Evolutionary conservation across 257 asterid genomes (phyloP), one percentile per base, ranked within the genome.

Genomic region (Jacaranda copaia): DNA sequence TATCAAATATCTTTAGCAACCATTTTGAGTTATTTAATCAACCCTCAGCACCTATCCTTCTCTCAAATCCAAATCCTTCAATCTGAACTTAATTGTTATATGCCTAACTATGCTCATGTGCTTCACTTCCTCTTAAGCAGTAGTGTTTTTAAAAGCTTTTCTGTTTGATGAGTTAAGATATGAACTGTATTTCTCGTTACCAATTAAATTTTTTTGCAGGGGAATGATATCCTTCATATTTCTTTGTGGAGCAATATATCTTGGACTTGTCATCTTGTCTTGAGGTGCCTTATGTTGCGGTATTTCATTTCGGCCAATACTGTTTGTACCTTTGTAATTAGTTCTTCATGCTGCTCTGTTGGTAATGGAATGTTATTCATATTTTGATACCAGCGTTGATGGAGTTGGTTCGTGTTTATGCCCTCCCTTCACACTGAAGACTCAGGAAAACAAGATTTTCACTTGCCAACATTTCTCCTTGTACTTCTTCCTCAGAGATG

Each of bases 231-330:
- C 98, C 55, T 92, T 92, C 83, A 80, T 84, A 73, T 93, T 93
- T 76, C 97, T 93, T 60, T 81, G 90, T 63, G 90, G 89, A 82
- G 89, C 98, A 18, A 85, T 92, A 87, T 93, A 93, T 83, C 92
- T 93, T 60, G 98, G 98, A 66, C 96, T 93, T 36, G 97, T 92
- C 83, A 88, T 93, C 83, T 83, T 93, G 81, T 90, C 98, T 55
- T 93, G 89, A 93, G 98, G 97, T 92, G 84, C 70, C 61, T 55
- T 63, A 59, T 40, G n/a, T 76, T 63, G 7, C 56, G 2, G 12
- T 74, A 19, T 49, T 48, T 74, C 61, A 9, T 63, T 72, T 65
- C n/a, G 18, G 40, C 19, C 0, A 4, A 14, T 58, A 32, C 14
- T 12, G 14, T 43, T 58, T 8, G 40, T 15, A 8, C 7, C 5